Evolutionary conservation across 116 monocot genomes (phyloP).

Genomic region (Iris pallida): DNA sequence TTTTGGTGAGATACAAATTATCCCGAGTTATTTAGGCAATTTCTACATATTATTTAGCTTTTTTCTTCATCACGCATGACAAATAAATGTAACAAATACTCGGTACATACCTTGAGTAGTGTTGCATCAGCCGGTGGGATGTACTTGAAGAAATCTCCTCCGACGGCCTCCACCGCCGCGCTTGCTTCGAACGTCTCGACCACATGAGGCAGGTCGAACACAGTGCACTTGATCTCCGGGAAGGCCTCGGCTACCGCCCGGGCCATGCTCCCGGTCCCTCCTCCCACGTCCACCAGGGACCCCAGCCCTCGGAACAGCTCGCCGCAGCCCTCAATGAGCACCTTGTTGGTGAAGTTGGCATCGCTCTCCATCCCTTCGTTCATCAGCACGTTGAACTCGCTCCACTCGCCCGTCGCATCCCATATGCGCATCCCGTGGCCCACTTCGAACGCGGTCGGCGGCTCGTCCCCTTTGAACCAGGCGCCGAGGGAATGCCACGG

Average conservation of each 20-base stretch:
- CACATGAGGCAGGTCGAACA: slow-evolving; percentile 27
- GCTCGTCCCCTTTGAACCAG: slow-evolving; percentile 8
- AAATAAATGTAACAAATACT: too few relatives aligned
- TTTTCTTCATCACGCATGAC: too few relatives aligned
- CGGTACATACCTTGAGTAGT: slow-evolving; percentile 23
- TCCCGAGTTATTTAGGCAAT: too few relatives aligned
- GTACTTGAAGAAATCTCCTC: slow-evolving; percentile 23
- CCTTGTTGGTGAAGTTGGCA: not conserved
- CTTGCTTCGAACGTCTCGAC: not conserved
- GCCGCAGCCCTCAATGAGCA: not conserved
- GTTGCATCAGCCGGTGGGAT: slow-evolving; percentile 25
- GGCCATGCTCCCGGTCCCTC: slow-evolving; percentile 16
- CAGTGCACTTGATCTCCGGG: slow-evolving; percentile 27
- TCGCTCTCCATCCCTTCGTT: slow-evolving; percentile 20
- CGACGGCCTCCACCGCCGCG: not conserved
- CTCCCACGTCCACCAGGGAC: slow-evolving; percentile 29
- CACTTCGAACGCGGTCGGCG: slow-evolving; percentile 5
- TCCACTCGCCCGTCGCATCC: not conserved
- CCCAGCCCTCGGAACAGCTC: slow-evolving; percentile 15
- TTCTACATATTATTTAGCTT: too few relatives aligned
- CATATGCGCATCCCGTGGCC: slow-evolving; percentile 7
- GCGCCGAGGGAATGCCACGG: not conserved
- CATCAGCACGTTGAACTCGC: slow-evolving; percentile 3
- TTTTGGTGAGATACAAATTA: too few relatives aligned
- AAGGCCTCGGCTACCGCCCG: slow-evolving; percentile 22